Evolutionary conservation across 306 rosid species (phyloP), one percentile per base, ranked within the genome.

Genomic region (Quercus alba): DNA sequence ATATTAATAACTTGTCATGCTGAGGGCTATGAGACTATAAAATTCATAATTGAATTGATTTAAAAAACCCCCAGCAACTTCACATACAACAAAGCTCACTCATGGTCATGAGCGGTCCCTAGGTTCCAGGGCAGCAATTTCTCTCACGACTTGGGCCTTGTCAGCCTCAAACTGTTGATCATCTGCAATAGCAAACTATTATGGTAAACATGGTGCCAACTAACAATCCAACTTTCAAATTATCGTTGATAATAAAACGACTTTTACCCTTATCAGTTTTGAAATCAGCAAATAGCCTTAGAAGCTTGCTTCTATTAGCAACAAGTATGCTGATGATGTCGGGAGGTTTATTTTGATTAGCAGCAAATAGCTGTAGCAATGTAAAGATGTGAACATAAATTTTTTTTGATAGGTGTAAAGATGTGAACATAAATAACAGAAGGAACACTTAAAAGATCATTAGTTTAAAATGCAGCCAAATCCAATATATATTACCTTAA

Each of bases 131-230:
- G 97, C 85, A 44, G 93, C 94, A 73, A 95, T 95, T 90, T 95
- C 99, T 84, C 76, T 90, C 91, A 91, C 93, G 69, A 95, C 97
- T 75, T 93, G 99, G 81, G 93, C 97, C 81, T 95, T 95, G 85
- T 95, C 99, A 20, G 99, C 93, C 85, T 95, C 99, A 76, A 95
- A 95, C 77, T 91, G 97, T 82, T 90, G 90, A 80, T 95, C 99
- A 91, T 93, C 99, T 95, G 93, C 77, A 66, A 56, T 38, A 76
- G 15, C 72, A 28, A 84, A 70, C 23, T 26, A 58, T 72, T 41
- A 33, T 59, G 51, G 84, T 77, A 23, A 74, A 71, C 38, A 78
- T 67, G 46, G 41, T 70, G 80, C 25, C 13, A 46, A 70, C 79
- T 10, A 79, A 57, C 77, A 80, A 25, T 52, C 46, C n/a, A 77